phyloP scores from a whole-genome alignment of 2,329 filamentous ascomycete genomes.

The Aureobasidium subglaciale region DNA sequence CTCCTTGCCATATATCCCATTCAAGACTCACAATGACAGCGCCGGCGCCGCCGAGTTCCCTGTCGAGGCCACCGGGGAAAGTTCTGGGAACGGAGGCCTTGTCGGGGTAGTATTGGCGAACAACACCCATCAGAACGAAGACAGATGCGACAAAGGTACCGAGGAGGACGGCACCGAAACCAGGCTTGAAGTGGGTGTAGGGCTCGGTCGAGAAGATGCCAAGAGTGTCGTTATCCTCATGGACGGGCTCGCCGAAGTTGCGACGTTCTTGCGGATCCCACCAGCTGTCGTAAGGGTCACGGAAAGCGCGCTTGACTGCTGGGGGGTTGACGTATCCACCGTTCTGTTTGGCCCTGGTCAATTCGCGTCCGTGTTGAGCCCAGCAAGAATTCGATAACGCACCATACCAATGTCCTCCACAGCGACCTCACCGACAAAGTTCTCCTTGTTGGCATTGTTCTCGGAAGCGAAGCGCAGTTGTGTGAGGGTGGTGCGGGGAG shows the following conservation, averaged over 20 bases:
- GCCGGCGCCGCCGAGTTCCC: constrained; percentile 41
- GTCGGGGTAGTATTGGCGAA: constrained; percentile 39
- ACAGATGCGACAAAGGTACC: constrained; percentile 38
- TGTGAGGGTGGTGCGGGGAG: constrained; percentile 26
- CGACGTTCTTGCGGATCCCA: constrained; percentile 97
- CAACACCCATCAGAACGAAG: constrained; percentile 33
- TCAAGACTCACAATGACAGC: constrained; percentile 34
- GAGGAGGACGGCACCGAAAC: constrained; percentile 58
- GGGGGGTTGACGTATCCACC: constrained; percentile 77
- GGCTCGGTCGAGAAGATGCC: constrained; percentile 84
- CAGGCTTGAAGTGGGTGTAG: constrained; percentile 75
- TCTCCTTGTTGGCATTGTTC: constrained; percentile 31
- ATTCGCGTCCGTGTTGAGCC: constrained; percentile 16
- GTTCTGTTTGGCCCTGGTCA: constrained; percentile 49
- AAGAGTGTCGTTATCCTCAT: constrained; percentile 92
- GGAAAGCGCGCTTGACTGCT: constrained; percentile 76
- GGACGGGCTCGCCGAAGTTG: constrained; percentile 92
- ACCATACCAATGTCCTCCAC: constrained; percentile 57
- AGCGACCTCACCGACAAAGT: constrained; percentile 10
- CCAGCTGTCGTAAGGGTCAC: constrained; percentile 89
- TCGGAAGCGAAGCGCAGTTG: constrained; percentile 27
- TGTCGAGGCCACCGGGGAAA: constrained; percentile 41
- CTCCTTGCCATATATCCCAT: neutral
- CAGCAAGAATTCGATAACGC: constrained; percentile 28
- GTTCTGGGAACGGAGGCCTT: constrained; percentile 36